Percentiles rank a stretch among this genome's conserved stretches.
Evolutionary conservation across 2,329 filamentous ascomycete genomes (phyloP).

Genomic region (Verticillium tricorpus): DNA sequence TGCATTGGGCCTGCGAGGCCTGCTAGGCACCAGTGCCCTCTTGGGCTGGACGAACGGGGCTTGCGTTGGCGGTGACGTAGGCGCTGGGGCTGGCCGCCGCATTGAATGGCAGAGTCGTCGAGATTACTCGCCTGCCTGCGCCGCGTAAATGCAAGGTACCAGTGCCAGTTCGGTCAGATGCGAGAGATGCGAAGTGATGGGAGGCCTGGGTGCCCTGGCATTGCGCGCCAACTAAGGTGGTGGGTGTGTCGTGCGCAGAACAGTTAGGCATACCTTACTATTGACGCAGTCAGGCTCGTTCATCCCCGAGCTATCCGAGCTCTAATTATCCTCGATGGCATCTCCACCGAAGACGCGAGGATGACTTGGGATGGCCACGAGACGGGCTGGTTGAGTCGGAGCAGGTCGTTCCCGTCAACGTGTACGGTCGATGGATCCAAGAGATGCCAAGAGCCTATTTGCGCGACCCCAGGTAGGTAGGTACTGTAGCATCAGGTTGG

Average conservation of each 20-base stretch:
- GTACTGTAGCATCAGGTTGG: too few species aligned
- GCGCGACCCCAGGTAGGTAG: too few species aligned
- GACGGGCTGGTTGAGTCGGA: not conserved
- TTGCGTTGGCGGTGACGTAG: not conserved
- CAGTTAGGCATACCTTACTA: too few species aligned
- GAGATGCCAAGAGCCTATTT: too few species aligned
- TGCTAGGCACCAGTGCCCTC: not conserved
- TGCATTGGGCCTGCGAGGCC: too few species aligned
- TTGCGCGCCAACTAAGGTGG: too few species aligned
- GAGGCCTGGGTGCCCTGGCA: not conserved
- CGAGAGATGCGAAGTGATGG: not conserved
- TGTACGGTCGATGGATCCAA: too few species aligned
- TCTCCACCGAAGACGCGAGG: not conserved
- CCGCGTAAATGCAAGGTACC: not conserved
- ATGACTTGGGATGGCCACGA: not conserved
- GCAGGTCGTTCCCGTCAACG: too few species aligned
- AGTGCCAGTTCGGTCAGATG: not conserved
- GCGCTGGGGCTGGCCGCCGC: not conserved
- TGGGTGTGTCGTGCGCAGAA: too few species aligned
- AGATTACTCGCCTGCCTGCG: not conserved
- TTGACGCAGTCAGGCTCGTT: not conserved
- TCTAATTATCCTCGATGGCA: not conserved
- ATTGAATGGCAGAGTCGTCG: not conserved
- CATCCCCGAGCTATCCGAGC: not conserved
- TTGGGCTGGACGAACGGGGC: not conserved